Evolutionary conservation across 345 rosid species (phyloP).

Genomic region (Eucalyptus virginea): DNA sequence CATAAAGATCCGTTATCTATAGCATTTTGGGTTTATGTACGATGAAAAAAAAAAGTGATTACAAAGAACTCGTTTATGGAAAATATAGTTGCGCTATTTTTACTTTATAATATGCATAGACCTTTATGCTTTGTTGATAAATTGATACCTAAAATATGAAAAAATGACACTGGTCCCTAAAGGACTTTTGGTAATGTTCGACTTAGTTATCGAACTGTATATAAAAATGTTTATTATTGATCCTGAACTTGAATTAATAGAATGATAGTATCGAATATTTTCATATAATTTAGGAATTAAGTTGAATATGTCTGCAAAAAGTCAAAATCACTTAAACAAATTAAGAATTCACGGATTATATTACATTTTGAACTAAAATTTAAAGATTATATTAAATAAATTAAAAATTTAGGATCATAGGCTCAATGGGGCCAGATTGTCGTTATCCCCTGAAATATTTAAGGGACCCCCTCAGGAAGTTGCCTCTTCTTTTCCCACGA

Average conservation of each 20-base stretch:
- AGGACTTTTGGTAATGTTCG: no score
- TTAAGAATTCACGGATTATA: accelerated
- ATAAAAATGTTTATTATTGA: accelerated
- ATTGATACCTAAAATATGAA: no score
- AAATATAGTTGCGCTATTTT: background rate
- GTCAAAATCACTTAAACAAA: accelerated
- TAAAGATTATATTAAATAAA: accelerated
- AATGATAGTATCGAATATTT: accelerated
- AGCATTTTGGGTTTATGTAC: background rate
- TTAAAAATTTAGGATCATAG: no score
- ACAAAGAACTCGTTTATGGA: background rate
- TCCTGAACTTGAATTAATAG: no score
- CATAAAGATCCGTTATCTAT: no score
- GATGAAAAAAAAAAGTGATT: background rate
- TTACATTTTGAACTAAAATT: no score
- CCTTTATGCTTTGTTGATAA: no score
- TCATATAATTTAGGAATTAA: no score
- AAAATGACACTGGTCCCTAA: no score
- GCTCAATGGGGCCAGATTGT: no score
- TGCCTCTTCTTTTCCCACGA: background rate
- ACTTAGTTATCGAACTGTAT: accelerated
- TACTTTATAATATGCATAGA: no score
- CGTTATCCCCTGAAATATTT: background rate
- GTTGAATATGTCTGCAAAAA: accelerated
- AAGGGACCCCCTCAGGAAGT: background rate